Conservation (phyloP, 352 stramenopile genomes). For the Globisporangium takayamanum region DNA sequence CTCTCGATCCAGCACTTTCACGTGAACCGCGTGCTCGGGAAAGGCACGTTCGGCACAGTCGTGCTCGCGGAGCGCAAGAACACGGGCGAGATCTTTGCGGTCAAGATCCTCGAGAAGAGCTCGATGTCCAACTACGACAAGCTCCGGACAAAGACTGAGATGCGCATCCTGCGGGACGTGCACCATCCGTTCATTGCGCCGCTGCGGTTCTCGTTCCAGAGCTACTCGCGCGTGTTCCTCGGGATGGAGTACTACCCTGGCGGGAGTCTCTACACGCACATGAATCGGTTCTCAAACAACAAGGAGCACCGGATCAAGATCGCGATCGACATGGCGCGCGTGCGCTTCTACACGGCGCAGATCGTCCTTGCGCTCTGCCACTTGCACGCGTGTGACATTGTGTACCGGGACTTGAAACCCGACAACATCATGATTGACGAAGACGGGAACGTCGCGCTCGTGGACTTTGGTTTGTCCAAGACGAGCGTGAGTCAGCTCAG, state of each 20-base stretch:
- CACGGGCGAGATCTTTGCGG: slow-evolving; percentile 84
- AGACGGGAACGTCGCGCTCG: slow-evolving; percentile 90
- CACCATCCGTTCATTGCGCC: slow-evolving; percentile 91
- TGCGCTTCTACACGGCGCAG: slow-evolving; percentile 90
- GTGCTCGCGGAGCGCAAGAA: slow-evolving; percentile 80
- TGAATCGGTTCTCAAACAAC: slow-evolving; percentile 90
- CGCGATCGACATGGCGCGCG: slow-evolving; percentile 63
- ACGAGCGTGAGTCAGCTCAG: slow-evolving; percentile 85
- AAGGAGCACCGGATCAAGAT: slow-evolving; percentile 87
- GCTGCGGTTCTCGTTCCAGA: slow-evolving; percentile 85
- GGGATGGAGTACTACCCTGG: slow-evolving; percentile 86
- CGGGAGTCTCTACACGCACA: slow-evolving; percentile 86
- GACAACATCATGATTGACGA: slow-evolving; percentile 95
- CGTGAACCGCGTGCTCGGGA: slow-evolving; percentile 92
- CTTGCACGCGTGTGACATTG: slow-evolving; percentile 91
- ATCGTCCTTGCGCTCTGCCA: slow-evolving; percentile 89
- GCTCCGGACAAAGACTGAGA: slow-evolving; percentile 90
- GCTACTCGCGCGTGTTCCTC: slow-evolving; percentile 69
- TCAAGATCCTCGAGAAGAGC: slow-evolving; percentile 91
- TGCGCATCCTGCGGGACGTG: slow-evolving; percentile 87
- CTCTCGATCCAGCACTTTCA: slow-evolving; percentile 93
- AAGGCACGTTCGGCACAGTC: slow-evolving; percentile 93
- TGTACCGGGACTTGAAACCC: slow-evolving; percentile 95
- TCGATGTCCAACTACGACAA: slow-evolving; percentile 91
- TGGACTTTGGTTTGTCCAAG: slow-evolving; percentile 94